phyloP scores from a whole-genome alignment of 2,329 filamentous ascomycete genomes.

The Colletotrichum caudatum region DNA sequence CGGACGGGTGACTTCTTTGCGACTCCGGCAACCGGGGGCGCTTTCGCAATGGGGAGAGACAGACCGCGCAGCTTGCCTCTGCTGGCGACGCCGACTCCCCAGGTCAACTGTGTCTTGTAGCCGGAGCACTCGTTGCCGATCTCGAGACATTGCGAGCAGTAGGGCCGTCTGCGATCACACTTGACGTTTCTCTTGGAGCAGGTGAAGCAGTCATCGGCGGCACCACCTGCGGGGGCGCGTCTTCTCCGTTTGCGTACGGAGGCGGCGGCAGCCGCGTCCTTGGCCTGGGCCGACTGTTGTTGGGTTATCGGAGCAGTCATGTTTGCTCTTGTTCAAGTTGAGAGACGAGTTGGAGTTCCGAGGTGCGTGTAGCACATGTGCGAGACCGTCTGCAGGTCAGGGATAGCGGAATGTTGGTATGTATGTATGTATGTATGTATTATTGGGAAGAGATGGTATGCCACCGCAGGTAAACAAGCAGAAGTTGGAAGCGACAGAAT shows the following conservation, averaged over 20 bases:
- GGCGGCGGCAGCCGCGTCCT: constrained; percentile 61
- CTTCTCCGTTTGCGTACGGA: constrained; percentile 80
- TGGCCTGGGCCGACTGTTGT: constrained; percentile 53
- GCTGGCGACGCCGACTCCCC: constrained; percentile 95
- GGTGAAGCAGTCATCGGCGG: constrained; percentile 94
- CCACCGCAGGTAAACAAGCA: constrained; percentile 23
- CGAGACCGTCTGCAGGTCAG: constrained; percentile 22
- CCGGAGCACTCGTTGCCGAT: constrained; percentile 93
- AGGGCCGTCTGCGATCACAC: constrained; percentile 92
- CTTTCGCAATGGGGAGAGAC: constrained; percentile 77
- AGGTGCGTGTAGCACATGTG: constrained; percentile 31
- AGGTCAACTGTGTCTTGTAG: constrained; percentile 96
- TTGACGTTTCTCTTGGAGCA: constrained; percentile 86
- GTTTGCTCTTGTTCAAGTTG: constrained; percentile 15
- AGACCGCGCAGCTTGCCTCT: constrained; percentile 93
- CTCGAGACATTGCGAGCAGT: constrained; percentile 94
- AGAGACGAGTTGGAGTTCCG: constrained; percentile 6
- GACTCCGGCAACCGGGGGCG: constrained; percentile 64
- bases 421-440: background rate
- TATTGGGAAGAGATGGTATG: constrained; percentile 20
- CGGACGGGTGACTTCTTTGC: constrained; percentile 62
- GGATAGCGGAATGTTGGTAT: constrained; percentile 24
- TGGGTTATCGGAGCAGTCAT: constrained; percentile 42
- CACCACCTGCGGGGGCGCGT: constrained; percentile 88
- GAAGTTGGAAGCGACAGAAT: constrained; percentile 18